Base-by-base conservation (phyloP, 208 protist species). In the Crithidia mellificae region DNA sequence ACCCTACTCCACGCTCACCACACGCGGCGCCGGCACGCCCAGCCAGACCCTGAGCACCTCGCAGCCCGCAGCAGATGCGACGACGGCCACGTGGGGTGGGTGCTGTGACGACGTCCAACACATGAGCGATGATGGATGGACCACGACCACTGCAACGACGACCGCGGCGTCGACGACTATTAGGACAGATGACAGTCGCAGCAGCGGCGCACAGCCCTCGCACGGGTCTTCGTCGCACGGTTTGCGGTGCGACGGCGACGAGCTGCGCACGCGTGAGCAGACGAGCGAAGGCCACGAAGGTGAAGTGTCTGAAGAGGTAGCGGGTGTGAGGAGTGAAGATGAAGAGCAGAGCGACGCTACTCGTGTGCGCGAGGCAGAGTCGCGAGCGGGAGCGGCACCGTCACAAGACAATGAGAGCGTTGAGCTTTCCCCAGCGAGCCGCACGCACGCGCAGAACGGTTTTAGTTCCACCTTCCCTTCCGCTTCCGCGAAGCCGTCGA, bases 171-270 rank as follows among this genome's bases (percentile, higher is more conserved):
- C 27, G 19, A 41, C 52, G 27, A 36, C 50, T 19, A 55, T n/a
- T n/a, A n/a, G n/a, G n/a, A n/a, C n/a, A n/a, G n/a, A 27, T 55
- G 20, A 24, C 11, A n/a, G 62, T 8, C 25, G 34, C 51, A 68
- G 62, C 62, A 56, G 7, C 38, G n/a, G 20, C 49, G 50, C 20
- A 6, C 2, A 20, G 41, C 62, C 25, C 20, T 34, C n/a, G 47
- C 62, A 27, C 14, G 15, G 15, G 34, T 41, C 25, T 1, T 29
- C 62, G 20, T 20, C 44, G 6, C 25, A 11, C 20, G 24, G 19
- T n/a, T 41, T 36, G 6, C 14, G 50, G 32, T 34, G 30, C 8
- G 38, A 9, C 8, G 24, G 4, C 34, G 7, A 30, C 34, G 24
- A 17, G 44, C 15, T 17, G 47, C 27, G 1, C 2, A 29, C 2